Evolutionary conservation across 1,139 yeast species (phyloP).

Genomic region (Yueomyces sp.): DNA sequence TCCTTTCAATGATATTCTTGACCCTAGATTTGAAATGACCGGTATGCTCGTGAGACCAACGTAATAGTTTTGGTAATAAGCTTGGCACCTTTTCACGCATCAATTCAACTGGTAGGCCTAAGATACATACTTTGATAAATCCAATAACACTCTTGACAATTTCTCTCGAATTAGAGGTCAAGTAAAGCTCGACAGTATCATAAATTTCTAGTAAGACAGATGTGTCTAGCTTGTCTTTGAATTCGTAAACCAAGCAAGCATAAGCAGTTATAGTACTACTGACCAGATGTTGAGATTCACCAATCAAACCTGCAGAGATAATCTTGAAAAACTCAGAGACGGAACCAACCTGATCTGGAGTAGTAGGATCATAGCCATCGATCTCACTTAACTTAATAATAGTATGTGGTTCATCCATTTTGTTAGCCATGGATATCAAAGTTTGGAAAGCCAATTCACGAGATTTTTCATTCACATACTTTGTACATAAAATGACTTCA

Average conservation of each 20-base stretch:
- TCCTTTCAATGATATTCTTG: constrained; percentile 82
- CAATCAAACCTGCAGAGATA: constrained; percentile 94
- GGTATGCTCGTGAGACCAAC: constrained; percentile 93
- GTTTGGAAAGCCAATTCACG: constrained; percentile 71
- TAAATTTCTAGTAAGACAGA: constrained; percentile 59
- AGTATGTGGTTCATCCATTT: constrained; percentile 49
- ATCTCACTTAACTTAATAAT: constrained; percentile 50
- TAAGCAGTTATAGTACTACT: constrained; percentile 91
- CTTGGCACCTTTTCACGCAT: constrained; percentile 56
- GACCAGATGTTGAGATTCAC: constrained; percentile 87
- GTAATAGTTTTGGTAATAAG: constrained; percentile 59
- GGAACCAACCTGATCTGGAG: constrained; percentile 46
- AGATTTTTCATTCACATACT: constrained; percentile 85
- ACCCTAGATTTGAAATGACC: constrained; percentile 90
- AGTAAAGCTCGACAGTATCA: constrained; percentile 79
- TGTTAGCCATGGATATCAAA: constrained; percentile 69
- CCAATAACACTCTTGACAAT: constrained; percentile 92
- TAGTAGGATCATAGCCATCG: constrained; percentile 52
- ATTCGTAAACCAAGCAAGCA: constrained; percentile 78
- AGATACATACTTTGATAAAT: constrained; percentile 80
- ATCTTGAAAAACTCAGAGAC: constrained; percentile 79
- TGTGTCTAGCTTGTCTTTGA: constrained; percentile 47
- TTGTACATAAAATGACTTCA: constrained; percentile 84
- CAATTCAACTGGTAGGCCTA: constrained; percentile 71
- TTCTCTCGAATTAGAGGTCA: constrained; percentile 85